A percentile compares a stretch with the other conserved stretches of the same genome.
Evolutionary conservation across 169 alveolate genomes (phyloP).

Genomic region (Neospora caninum): DNA sequence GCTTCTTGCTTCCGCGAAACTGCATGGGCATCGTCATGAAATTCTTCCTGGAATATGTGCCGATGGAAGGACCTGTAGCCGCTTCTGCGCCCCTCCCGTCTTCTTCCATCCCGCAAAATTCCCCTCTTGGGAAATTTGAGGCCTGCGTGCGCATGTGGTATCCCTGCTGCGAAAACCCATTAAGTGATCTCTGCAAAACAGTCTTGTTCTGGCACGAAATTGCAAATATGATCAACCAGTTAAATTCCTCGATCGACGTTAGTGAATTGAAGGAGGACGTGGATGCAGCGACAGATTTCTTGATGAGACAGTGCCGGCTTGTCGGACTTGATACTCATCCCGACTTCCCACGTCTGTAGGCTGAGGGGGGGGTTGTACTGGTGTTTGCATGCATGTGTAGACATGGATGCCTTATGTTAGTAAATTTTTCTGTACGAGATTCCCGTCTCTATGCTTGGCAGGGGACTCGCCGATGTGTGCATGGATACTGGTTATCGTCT

Average conservation of each 20-base stretch:
- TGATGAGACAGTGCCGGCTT: not conserved
- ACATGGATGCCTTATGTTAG: too few relatives aligned
- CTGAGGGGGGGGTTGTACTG: not conserved
- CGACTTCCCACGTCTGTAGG: not conserved
- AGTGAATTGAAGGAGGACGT: not conserved
- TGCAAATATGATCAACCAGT: not conserved
- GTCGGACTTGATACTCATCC: not conserved
- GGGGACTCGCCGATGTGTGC: too few relatives aligned
- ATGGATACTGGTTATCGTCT: too few relatives aligned
- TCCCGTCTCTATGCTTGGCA: too few relatives aligned
- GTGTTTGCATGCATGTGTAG: too few relatives aligned
- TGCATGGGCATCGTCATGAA: constrained; percentile 30
- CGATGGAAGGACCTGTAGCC: not conserved
- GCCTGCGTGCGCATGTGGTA: not conserved
- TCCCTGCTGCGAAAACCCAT: not conserved
- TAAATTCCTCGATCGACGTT: not conserved
- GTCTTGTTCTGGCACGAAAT: not conserved
- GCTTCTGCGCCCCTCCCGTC: not conserved
- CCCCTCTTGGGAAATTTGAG: not conserved
- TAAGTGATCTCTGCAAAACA: not conserved
- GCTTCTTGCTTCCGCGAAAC: not conserved
- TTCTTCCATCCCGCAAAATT: not conserved
- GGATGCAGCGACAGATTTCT: constrained; percentile 27
- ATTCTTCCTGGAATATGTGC: not conserved
- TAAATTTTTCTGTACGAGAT: too few relatives aligned